These are phyloP conservation scores for Raffaelea arxii DNA, from an alignment of 2,329 filamentous ascomycete genomes.

Conservation along the genomic window DNA sequence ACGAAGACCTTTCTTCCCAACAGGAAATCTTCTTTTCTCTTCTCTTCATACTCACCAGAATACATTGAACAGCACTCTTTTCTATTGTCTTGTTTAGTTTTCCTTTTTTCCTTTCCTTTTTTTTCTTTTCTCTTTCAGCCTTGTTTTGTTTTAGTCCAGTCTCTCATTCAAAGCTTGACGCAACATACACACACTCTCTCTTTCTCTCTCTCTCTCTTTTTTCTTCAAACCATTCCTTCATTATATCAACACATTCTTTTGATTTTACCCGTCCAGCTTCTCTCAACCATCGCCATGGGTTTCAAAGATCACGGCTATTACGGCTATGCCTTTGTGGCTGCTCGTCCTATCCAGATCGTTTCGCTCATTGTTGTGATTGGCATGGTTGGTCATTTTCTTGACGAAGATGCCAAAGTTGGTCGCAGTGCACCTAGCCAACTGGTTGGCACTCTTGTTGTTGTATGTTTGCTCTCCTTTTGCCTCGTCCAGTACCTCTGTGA, in stretches of 20 bases:
- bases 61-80: neutral
- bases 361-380: constrained; percentile 70
- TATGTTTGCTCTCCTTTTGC: constrained; percentile 26
- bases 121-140: neutral
- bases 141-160: neutral
- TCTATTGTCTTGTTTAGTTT: neutral
- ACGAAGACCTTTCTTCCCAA: too few relatives aligned
- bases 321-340: constrained; percentile 67
- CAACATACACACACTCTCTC: neutral
- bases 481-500: neutral
- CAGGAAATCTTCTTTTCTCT: too few relatives aligned
- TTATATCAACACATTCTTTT: too few relatives aligned
- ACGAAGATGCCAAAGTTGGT: constrained; percentile 58
- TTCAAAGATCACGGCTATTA: constrained; percentile 20
- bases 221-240: too few relatives aligned
- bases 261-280: neutral
- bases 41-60: too few relatives aligned
- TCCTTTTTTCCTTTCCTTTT: neutral
- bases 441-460: constrained; percentile 69
- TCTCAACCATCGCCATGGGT: constrained; percentile 13
- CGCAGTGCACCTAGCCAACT: constrained; percentile 61
- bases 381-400: constrained; percentile 73
- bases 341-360: constrained; percentile 60
- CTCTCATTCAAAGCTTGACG: neutral
- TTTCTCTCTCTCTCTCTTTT: neutral